Conservation (phyloP, 306 rosid genomes). For the Morella rubra region DNA sequence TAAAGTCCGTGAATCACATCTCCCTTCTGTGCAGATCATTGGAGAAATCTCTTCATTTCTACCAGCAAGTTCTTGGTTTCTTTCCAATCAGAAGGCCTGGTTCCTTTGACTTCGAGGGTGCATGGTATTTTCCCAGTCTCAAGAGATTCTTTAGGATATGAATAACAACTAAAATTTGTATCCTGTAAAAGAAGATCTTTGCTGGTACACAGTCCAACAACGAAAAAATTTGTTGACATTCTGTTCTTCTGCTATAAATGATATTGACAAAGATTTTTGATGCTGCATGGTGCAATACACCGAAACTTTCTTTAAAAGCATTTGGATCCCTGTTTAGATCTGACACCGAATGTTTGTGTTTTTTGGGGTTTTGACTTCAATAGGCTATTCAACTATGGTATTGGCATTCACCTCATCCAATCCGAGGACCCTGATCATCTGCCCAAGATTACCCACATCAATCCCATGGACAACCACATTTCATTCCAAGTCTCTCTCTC, state of each 20-base stretch:
- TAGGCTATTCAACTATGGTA: slow-evolving; percentile 75
- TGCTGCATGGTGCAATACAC: slow-evolving; percentile 23
- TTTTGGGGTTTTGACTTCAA: slow-evolving; percentile 9
- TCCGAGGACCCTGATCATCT: slow-evolving; percentile 50
- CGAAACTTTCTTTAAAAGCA: background rate
- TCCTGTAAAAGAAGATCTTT: too few species aligned
- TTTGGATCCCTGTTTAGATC: background rate
- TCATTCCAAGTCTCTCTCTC: slow-evolving; percentile 50
- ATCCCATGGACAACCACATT: slow-evolving; percentile 70
- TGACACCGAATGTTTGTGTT: background rate
- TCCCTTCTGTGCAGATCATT: slow-evolving; percentile 68
- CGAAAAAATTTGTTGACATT: background rate
- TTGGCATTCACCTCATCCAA: slow-evolving; percentile 81
- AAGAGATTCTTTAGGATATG: background rate
- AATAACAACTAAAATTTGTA: too few species aligned
- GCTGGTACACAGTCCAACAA: background rate
- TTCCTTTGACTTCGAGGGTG: slow-evolving; percentile 47
- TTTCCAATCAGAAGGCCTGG: slow-evolving; percentile 45
- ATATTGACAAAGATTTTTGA: slow-evolving; percentile 19
- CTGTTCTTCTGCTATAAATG: background rate
- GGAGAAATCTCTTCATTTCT: slow-evolving; percentile 60
- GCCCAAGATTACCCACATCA: slow-evolving; percentile 47
- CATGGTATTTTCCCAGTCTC: slow-evolving; percentile 34
- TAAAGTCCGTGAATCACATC: slow-evolving; percentile 79
- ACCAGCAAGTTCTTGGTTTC: slow-evolving; percentile 69